Conservation (phyloP, 2,329 filamentous ascomycete genomes). For the Zelopaecilomyces penicillatus region DNA sequence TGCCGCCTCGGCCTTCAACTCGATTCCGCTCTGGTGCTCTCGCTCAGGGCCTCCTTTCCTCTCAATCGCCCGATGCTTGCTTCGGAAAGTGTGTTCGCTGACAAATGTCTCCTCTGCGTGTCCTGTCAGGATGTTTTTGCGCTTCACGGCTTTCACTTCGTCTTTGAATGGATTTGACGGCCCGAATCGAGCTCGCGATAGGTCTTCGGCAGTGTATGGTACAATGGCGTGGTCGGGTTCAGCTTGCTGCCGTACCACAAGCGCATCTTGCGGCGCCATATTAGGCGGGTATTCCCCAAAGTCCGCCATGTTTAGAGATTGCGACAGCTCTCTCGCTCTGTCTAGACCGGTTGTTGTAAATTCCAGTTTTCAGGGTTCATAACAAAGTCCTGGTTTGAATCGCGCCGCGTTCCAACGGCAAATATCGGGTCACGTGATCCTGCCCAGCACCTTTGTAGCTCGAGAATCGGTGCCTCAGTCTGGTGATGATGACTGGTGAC, state of each 20-base stretch:
- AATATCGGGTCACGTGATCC: not conserved
- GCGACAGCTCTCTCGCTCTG: constrained; percentile 1
- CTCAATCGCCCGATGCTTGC: constrained; percentile 77
- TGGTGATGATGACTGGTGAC: no score
- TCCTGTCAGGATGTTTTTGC: constrained; percentile 78
- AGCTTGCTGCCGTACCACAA: constrained; percentile 48
- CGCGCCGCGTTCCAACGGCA: constrained; percentile 4
- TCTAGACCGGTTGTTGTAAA: not conserved
- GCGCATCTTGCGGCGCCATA: constrained; percentile 55
- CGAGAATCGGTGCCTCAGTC: no score
- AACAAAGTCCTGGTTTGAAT: not conserved
- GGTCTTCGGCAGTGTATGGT: constrained; percentile 62
- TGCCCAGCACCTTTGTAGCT: no score
- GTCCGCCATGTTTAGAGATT: constrained; percentile 43
- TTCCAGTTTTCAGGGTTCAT: not conserved
- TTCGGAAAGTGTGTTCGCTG: constrained; percentile 83
- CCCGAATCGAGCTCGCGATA: constrained; percentile 57
- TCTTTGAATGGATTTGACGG: constrained; percentile 70
- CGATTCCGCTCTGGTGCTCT: constrained; percentile 44
- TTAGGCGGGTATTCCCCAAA: constrained; percentile 59
- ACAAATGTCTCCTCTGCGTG: constrained; percentile 81
- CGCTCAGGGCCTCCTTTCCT: constrained; percentile 50
- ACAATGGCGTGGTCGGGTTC: constrained; percentile 52
- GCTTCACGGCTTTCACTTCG: constrained; percentile 52
- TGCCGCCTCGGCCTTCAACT: constrained; percentile 64